Evolutionary conservation across 192 early-diverging fungal species (phyloP), one percentile per base, ranked within the genome.

Genomic region (Chytriomyces sp.): DNA sequence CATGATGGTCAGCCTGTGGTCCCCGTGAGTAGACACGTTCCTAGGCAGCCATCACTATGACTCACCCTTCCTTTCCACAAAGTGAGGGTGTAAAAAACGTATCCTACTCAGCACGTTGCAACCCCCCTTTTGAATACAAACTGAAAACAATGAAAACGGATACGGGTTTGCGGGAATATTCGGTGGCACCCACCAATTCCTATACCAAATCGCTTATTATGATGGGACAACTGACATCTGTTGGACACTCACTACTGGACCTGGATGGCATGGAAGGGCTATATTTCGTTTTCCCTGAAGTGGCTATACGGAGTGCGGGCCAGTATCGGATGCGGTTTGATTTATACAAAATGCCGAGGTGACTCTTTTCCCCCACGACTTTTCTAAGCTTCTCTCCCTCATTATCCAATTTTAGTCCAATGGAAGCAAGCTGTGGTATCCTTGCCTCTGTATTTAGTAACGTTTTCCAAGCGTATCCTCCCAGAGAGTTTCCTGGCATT

Each of bases 251-350:
- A 26, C 44, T 84, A 17, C 7, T 44, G 32, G 77, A 84, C 53
- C 28, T 72, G 8, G 69, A 79, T 28, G 75, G 72, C 3, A 64
- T 38, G 10, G 66, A 77, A 17, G 81, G 77, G 5, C 28, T 72
- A 19, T 85, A 77, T 75, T 85, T 82, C 62, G 76, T 85, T 10
- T 85, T 85, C 55, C 72, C 62, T 52, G 84, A 85, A 39, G 53
- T 85, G 7, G 72, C 69, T 10, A 73, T 85, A 32, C 76, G 84
- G 19, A 78, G 73, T 25, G 80, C 76, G 22, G 81, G 81, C 0
- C 17, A 37, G 32, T 85, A 78, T 58, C 58, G 81, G 7, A 52
- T 85, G 6, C 61, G 72, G 52, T 81, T 82, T 56, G 56, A 74
- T 39, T 38, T 83, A 7, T 70, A 39, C 59, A 31, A 44, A 12